Evolutionary conservation across 192 early-diverging fungal species (phyloP).

Genomic region (Backusella mclennaniae): DNA sequence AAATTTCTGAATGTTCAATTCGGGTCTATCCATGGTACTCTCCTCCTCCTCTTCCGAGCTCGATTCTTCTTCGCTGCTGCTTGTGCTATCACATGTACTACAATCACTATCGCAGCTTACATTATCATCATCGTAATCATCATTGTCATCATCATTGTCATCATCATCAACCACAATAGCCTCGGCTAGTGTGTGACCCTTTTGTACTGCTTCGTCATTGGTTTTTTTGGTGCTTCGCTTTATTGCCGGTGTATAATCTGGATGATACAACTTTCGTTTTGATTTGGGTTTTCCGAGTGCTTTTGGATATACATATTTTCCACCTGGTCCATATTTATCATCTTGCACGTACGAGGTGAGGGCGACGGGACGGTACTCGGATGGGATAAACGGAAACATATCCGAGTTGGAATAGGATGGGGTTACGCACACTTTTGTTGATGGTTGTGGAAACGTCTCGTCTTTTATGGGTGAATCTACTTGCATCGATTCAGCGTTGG

Average conservation of each 20-base stretch:
- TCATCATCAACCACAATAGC: not conserved
- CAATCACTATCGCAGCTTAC: not conserved
- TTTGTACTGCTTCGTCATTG: not conserved
- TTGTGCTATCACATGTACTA: not conserved
- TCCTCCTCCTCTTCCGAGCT: not conserved
- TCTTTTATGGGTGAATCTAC: not conserved
- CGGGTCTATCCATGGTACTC: not conserved
- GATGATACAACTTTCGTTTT: constrained; percentile 15
- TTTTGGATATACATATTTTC: constrained; percentile 25
- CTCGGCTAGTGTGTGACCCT: not conserved
- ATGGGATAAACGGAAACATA: constrained; percentile 7
- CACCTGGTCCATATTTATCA: constrained; percentile 29
- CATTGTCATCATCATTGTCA: not conserved
- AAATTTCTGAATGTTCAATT: not conserved
- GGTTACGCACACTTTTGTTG: not conserved
- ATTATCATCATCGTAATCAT: not conserved
- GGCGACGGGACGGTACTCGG: constrained; percentile 22
- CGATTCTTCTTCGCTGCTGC: constrained; percentile 6
- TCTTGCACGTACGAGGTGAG: constrained; percentile 14
- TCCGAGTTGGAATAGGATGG: not conserved
- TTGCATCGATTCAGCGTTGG: not conserved
- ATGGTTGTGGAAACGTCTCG: not conserved
- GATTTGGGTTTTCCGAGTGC: not conserved
- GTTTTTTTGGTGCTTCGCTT: not conserved
- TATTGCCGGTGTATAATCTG: constrained; percentile 26